phyloP scores from a whole-genome alignment of 768 basidiomycete genomes.

The Lanmaoa rubissima region DNA sequence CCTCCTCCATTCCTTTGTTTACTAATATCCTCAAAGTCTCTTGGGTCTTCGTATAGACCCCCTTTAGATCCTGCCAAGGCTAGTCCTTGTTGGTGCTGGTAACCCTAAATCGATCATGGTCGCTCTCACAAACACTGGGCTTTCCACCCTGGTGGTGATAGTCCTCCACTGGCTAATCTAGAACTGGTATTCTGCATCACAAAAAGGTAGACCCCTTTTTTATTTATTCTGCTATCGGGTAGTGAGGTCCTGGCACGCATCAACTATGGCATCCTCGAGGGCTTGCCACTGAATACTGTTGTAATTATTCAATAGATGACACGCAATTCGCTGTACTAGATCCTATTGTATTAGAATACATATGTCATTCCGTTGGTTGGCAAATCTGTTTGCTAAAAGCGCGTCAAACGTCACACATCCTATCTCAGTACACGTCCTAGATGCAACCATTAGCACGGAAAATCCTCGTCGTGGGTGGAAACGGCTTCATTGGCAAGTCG shows the following conservation, averaged over 20 bases:
- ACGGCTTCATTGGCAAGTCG: constrained; percentile 89
- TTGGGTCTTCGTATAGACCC: constrained; percentile 26
- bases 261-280: constrained; percentile 2
- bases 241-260: constrained; percentile 4
- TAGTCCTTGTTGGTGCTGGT: constrained; percentile 28
- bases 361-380: neutral
- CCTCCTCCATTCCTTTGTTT: neutral
- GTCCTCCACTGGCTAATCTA: constrained; percentile 8
- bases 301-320: constrained; percentile 4
- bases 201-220: constrained; percentile 6
- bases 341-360: neutral
- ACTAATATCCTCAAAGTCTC: constrained; percentile 22
- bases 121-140: neutral
- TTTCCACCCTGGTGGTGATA: constrained; percentile 46
- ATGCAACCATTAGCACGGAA: constrained; percentile 43
- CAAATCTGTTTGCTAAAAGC: neutral
- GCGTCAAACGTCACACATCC: neutral
- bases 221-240: constrained; percentile 17
- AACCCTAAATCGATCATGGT: neutral
- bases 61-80: constrained; percentile 13
- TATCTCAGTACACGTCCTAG: neutral
- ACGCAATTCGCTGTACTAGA: constrained; percentile 1
- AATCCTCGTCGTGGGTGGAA: constrained; percentile 96
- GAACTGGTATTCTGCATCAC: neutral
- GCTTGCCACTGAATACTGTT: constrained; percentile 11